phyloP scores from a whole-genome alignment of 306 rosid species.

The Gastrolobium bilobum region DNA sequence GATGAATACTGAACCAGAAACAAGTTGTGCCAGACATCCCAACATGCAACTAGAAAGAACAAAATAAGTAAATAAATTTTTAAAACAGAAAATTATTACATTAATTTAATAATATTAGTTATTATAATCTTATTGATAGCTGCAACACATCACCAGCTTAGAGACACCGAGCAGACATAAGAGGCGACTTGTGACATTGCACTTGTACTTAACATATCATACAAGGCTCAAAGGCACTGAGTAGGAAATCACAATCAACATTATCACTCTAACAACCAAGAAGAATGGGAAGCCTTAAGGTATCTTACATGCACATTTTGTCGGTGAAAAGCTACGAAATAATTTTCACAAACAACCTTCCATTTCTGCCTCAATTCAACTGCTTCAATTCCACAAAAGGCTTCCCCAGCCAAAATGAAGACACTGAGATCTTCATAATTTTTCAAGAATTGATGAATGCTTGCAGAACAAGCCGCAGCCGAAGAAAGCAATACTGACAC shows the following conservation, averaged over 20 bases:
- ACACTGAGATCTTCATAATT: conserved; percentile 90
- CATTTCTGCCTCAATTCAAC: conserved; percentile 94
- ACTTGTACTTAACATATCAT: conserved; percentile 33
- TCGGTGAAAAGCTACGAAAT: conserved; percentile 90
- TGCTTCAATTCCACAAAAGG: conserved; percentile 98
- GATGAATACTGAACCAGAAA: conserved; percentile 30
- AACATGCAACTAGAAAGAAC: conserved; percentile 26
- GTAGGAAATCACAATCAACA: conserved; percentile 39
- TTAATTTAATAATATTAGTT: conserved; percentile 13
- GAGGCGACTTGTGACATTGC: conserved; percentile 27
- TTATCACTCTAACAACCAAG: conserved; percentile 36
- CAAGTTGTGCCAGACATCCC: conserved; percentile 27
- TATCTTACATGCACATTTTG: conserved; percentile 90
- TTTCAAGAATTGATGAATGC: conserved; percentile 96
- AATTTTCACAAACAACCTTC: conserved; percentile 93
- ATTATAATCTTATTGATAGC: conserved; percentile 33
- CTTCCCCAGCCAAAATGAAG: conserved; percentile 97
- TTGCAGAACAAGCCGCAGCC: conserved; percentile 81
- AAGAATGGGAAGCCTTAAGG: conserved; percentile 47
- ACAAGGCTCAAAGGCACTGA: conserved; percentile 36
- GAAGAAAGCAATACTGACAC: conserved; percentile 94
- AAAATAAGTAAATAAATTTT: background rate
- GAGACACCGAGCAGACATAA: conserved; percentile 31
- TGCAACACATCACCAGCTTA: conserved; percentile 8
- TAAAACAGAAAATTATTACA: conserved; percentile 20